These are phyloP conservation scores for Candida taoyuanica DNA, from an alignment of 805 yeast genomes.

Conservation along the genomic window DNA sequence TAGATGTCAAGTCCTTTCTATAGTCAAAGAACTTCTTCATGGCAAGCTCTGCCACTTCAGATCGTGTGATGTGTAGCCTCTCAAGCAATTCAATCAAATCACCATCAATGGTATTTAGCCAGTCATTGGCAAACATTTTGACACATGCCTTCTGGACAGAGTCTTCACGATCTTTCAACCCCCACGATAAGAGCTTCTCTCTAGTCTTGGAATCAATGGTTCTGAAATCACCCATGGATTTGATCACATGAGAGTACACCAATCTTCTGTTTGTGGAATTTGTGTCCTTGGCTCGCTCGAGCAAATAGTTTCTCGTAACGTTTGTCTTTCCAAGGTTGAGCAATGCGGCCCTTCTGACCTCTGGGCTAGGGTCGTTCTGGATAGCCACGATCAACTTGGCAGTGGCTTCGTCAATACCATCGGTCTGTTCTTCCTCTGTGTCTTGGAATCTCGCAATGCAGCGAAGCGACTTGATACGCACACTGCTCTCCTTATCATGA, in stretches of 20 bases:
- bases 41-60: constrained; percentile 63
- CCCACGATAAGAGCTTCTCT: constrained; percentile 73
- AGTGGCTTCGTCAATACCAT: constrained; percentile 42
- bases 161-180: constrained; percentile 80
- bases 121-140: constrained; percentile 60
- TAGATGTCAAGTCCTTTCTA: constrained; percentile 58
- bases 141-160: constrained; percentile 67
- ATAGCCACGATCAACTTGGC: constrained; percentile 46
- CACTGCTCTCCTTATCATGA: constrained; percentile 69
- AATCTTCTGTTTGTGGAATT: constrained; percentile 68
- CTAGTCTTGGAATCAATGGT: constrained; percentile 50
- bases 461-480: constrained; percentile 80
- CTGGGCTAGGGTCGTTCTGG: constrained; percentile 79
- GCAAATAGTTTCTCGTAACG: constrained; percentile 49
- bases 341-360: constrained; percentile 82
- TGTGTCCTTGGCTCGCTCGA: constrained; percentile 81
- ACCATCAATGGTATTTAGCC: constrained; percentile 67
- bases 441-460: constrained; percentile 76
- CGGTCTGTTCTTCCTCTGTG: constrained; percentile 28
- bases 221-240: constrained; percentile 61
- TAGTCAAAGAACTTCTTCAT: constrained; percentile 57
- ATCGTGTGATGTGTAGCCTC: constrained; percentile 62
- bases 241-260: constrained; percentile 63
- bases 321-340: constrained; percentile 57
- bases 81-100: constrained; percentile 71